Evolutionary conservation across 371 early-diverging fungal species (phyloP).

Genomic region (Lichtheimia hyalospora): DNA sequence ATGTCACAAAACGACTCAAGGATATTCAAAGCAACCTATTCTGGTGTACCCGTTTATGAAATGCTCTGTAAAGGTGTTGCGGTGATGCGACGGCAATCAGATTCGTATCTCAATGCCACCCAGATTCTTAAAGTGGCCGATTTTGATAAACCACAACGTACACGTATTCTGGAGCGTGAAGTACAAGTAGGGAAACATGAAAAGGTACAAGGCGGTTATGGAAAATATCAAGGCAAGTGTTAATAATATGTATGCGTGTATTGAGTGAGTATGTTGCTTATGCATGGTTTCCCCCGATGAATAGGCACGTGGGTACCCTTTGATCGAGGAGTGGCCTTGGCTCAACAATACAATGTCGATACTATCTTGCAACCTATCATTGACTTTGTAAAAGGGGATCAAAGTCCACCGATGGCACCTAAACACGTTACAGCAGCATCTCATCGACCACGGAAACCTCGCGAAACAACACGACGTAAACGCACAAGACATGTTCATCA

Average conservation of each 20-base stretch:
- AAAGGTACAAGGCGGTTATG: constrained; percentile 95
- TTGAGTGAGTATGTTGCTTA: background rate
- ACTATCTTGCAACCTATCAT: constrained; percentile 41
- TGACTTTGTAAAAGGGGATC: constrained; percentile 30
- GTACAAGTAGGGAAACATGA: constrained; percentile 81
- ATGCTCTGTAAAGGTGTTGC: constrained; percentile 80
- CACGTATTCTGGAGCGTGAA: constrained; percentile 87
- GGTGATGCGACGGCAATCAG: constrained; percentile 85
- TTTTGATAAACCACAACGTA: constrained; percentile 86
- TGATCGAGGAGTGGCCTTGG: constrained; percentile 74
- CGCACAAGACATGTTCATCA: constrained; percentile 12
- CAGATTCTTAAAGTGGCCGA: constrained; percentile 94
- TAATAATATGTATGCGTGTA: constrained; percentile 13
- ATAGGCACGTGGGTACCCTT: constrained; percentile 82
- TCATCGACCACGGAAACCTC: constrained; percentile 26
- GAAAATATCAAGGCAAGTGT: constrained; percentile 91
- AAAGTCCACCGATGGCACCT: constrained; percentile 51
- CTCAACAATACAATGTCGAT: constrained; percentile 47
- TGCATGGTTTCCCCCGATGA: background rate
- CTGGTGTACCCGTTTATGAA: constrained; percentile 91
- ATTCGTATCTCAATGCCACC: constrained; percentile 91
- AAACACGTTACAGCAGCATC: constrained; percentile 52
- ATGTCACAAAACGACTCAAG: constrained; percentile 6
- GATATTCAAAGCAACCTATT: constrained; percentile 77
- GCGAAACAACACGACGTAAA: constrained; percentile 33